Evolutionary conservation across 179 eudicot genomes (phyloP).

Genomic region (Pouteria campechiana): DNA sequence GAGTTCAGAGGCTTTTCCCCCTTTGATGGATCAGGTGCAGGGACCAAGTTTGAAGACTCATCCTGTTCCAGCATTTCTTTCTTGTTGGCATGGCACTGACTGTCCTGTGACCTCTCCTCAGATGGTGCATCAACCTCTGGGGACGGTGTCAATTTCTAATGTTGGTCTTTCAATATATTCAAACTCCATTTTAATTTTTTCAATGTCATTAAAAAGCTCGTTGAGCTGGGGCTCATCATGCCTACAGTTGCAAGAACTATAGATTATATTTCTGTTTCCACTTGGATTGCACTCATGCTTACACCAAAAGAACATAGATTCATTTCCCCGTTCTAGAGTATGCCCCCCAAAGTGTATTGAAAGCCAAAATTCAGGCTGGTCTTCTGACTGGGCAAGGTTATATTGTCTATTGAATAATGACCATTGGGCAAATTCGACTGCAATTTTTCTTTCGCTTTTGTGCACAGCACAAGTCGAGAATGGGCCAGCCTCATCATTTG

Average conservation of each 20-base stretch:
- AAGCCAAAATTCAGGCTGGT: too few species aligned
- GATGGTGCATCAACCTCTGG: slow-evolving; percentile 27
- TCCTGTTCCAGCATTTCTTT: slow-evolving; percentile 7
- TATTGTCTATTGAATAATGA: too few species aligned
- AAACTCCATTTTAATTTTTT: slow-evolving; percentile 61
- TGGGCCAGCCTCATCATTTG: too few species aligned
- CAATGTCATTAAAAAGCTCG: slow-evolving; percentile 67
- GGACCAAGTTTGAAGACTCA: slow-evolving; percentile 2
- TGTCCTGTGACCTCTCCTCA: slow-evolving; percentile 29
- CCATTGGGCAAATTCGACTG: too few species aligned
- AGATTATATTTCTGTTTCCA: too few species aligned
- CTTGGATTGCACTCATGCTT: too few species aligned
- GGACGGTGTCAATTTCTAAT: slow-evolving; percentile 60
- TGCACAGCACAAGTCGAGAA: too few species aligned
- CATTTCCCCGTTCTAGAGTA: too few species aligned
- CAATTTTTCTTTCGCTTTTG: too few species aligned
- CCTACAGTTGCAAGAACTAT: slow-evolving; percentile 38
- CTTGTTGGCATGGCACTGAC: slow-evolving; percentile 18
- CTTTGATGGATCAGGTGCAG: slow-evolving; percentile 13
- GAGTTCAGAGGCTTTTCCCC: slow-evolving; percentile 17
- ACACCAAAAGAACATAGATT: too few species aligned
- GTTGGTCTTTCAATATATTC: slow-evolving; percentile 81
- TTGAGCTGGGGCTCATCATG: slow-evolving; percentile 59
- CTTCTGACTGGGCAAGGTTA: too few species aligned
- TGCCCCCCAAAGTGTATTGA: too few species aligned